A percentile compares a stretch with the other conserved stretches of the same genome.
These are phyloP conservation scores for Setaria italica DNA, from an alignment of 202 grass and related monocot species.

Conservation along the genomic window DNA sequence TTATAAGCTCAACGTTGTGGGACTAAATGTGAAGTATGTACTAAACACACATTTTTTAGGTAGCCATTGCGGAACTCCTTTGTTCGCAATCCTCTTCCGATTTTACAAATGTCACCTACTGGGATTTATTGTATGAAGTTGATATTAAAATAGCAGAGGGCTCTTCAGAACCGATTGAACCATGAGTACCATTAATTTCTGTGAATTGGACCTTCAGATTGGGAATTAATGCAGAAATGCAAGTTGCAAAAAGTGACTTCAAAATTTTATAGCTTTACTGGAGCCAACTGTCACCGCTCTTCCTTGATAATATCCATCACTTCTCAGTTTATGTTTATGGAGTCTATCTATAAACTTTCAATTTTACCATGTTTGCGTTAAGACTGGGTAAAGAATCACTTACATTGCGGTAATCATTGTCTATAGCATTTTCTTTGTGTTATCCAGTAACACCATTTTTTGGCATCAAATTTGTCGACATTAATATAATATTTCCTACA, in stretches of 20 bases:
- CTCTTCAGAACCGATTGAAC: neutral
- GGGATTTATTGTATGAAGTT: neutral
- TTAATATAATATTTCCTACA: neutral
- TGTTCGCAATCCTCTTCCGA: neutral
- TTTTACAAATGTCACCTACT: neutral
- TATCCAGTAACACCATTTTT: neutral
- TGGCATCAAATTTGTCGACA: neutral
- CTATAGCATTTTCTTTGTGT: neutral
- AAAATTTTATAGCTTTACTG: neutral
- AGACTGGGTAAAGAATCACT: neutral
- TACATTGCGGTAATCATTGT: neutral
- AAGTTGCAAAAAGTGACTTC: neutral
- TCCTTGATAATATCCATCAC: neutral
- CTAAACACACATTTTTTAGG: neutral
- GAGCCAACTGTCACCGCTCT: neutral
- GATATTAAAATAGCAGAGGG: neutral
- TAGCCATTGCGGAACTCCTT: neutral
- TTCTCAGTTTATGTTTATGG: neutral
- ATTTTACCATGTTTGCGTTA: neutral
- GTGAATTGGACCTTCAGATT: constrained; percentile 4
- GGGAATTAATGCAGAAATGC: neutral
- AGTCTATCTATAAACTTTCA: neutral
- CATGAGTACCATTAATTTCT: neutral
- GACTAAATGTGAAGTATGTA: constrained; percentile 1
- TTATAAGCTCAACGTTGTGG: neutral